Evolutionary conservation across 164 flowering plant species (phyloP).

Genomic region (Stephania cephalantha): DNA sequence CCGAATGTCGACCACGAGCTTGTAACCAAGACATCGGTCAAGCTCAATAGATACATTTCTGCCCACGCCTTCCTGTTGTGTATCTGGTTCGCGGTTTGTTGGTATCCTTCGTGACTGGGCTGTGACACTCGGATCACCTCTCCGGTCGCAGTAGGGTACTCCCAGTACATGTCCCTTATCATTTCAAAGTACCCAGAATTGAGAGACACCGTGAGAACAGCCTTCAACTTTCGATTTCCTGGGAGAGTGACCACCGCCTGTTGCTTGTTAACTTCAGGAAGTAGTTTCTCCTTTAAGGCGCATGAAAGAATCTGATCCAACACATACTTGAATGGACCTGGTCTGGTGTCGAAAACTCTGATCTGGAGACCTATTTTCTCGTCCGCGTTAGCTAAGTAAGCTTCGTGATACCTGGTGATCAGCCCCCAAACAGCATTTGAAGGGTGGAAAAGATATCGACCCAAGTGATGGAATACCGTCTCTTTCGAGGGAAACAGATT

Average conservation of each 20-base stretch:
- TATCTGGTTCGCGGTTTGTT: conserved; percentile 48
- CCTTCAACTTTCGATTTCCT: conserved; percentile 31
- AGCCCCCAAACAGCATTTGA: conserved; percentile 78
- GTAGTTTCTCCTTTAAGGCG: conserved; percentile 47
- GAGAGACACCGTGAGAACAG: conserved; percentile 65
- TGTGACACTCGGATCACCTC: conserved; percentile 60
- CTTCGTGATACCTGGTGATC: conserved; percentile 62
- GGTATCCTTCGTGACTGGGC: conserved; percentile 77
- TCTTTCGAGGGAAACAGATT: conserved; percentile 65
- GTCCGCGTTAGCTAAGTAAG: conserved; percentile 73
- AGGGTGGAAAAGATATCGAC: conserved; percentile 79
- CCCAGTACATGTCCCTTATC: conserved; percentile 70
- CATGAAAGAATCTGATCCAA: conserved; percentile 69
- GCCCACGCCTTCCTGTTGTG: conserved; percentile 84
- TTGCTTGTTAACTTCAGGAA: conserved; percentile 37
- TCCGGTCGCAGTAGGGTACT: conserved; percentile 54
- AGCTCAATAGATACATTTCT: conserved; percentile 78
- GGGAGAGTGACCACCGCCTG: conserved; percentile 17
- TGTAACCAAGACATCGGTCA: conserved; percentile 57
- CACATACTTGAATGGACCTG: conserved; percentile 64
- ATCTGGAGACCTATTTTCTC: conserved; percentile 74
- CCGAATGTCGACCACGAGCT: conserved; percentile 93
- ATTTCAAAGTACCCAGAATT: conserved; percentile 56
- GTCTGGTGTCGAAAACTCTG: conserved; percentile 50
- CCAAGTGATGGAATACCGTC: conserved; percentile 70